Base-by-base conservation (phyloP, 1,139 yeast genomes). In the Lodderomyces jiufengensis region DNA sequence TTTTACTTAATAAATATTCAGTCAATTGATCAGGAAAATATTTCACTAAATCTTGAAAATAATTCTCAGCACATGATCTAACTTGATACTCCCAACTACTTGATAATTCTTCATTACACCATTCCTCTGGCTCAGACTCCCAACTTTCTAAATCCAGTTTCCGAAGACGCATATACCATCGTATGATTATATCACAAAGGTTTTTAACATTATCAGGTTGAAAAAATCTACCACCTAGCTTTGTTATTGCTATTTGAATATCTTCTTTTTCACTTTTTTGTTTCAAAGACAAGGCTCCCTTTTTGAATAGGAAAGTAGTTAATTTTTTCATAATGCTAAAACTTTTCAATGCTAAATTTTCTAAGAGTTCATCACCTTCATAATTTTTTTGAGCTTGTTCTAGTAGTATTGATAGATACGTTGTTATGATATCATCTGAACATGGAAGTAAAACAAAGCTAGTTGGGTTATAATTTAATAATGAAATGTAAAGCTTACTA, bases 101-200 rank as follows among this genome's bases (percentile, higher is more conserved):
- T 29, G 82, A 75, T 39, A 81, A 64, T 47, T 88, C 95, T 52
- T 85, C 95, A 44, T 80, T 80, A 24, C 86, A 79, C 87, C 95
- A 92, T 52, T 86, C 96, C 56, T 88, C 97, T 0, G 97, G 96
- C 42, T 87, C 95, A 24, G 74, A 58, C 10, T 68, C 58, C 97
- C 97, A 92, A 32, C 76, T 66, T 47, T 84, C 95, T 33, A 90
- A 60, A 52, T 90, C 97, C 1, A 74, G 61, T 0, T 90, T 85
- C 38, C 80, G 76, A 32, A 90, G 59, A 37, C 81, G 74, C 45
- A 92, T 68, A 54, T 86, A 90, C 77, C 83, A 80, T 26, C 72
- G 70, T 39, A 87, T 79, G 24, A 88, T 63, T 24, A 84, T 61
- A 43, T 83, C 83, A 16, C 87, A 74, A 15, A 90, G 58, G 24